These are phyloP conservation scores for Kodamaea anthophila DNA, from an alignment of 1,139 yeast species.

Conservation along the genomic window DNA sequence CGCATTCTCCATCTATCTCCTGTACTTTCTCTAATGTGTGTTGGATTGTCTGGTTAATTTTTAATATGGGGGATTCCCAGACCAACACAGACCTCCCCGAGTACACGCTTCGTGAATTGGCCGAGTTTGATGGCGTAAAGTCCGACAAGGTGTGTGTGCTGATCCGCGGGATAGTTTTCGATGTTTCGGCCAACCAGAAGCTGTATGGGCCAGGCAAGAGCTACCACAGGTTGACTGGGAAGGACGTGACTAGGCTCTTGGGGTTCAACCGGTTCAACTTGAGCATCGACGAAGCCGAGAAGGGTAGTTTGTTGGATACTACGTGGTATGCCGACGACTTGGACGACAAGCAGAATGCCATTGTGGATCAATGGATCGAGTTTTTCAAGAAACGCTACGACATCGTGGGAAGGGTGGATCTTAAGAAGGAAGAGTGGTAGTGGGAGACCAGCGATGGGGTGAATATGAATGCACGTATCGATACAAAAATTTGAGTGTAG, in stretches of 20 bases:
- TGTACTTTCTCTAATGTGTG: too few species aligned
- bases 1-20: too few species aligned
- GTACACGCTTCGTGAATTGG: conserved; percentile 30
- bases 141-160: conserved; percentile 54
- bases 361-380: conserved; percentile 52
- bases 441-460: too few species aligned
- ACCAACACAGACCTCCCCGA: conserved; percentile 25
- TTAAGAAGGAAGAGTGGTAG: conserved; percentile 4
- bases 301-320: conserved; percentile 9
- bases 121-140: conserved; percentile 28
- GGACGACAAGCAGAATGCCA: conserved; percentile 42
- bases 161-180: conserved; percentile 70
- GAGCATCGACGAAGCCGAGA: conserved; percentile 30
- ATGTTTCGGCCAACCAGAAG: conserved; percentile 58
- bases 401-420: conserved; percentile 27
- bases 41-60: too few species aligned
- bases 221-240: conserved; percentile 68
- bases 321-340: conserved; percentile 47
- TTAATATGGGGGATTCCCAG: conserved; percentile 11
- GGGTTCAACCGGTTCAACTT: conserved; percentile 30
- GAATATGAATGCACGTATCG: too few species aligned
- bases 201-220: conserved; percentile 75
- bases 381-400: conserved; percentile 48
- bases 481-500: too few species aligned
- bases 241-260: conserved; percentile 69